These are phyloP conservation scores for Exophiala mesophila DNA, from an alignment of 2,329 filamentous ascomycete genomes.

Conservation along the genomic window DNA sequence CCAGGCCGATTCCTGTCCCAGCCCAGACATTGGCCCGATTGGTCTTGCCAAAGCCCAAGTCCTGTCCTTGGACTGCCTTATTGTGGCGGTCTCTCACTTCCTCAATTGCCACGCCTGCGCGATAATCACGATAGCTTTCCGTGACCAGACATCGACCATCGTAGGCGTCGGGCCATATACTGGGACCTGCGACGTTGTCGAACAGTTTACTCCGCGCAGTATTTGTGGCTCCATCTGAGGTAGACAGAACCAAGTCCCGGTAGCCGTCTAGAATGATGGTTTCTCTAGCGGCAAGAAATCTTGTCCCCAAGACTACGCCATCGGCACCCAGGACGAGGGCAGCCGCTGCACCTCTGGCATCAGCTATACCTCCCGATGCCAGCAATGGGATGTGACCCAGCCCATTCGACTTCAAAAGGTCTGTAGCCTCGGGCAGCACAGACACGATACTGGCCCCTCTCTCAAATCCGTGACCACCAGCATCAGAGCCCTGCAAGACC, in stretches of 20 bases:
- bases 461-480: constrained; percentile 49
- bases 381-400: constrained; percentile 28
- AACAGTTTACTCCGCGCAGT: constrained; percentile 51
- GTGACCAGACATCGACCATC: constrained; percentile 56
- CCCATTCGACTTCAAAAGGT: constrained; percentile 31
- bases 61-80: constrained; percentile 2
- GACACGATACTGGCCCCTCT: constrained; percentile 43
- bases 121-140: constrained; percentile 36
- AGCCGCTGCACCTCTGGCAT: constrained; percentile 48
- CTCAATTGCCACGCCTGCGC: constrained; percentile 12
- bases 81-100: constrained; percentile 7
- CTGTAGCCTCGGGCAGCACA: constrained; percentile 47
- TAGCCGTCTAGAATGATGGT: constrained; percentile 45
- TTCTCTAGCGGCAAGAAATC: constrained; percentile 53
- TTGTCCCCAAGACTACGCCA: constrained; percentile 58
- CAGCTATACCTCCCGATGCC: constrained; percentile 50
- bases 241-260: constrained; percentile 42
- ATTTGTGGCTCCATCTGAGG: constrained; percentile 46
- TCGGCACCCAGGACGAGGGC: constrained; percentile 48
- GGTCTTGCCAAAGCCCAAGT: constrained; percentile 6
- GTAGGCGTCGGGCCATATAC: constrained; percentile 54
- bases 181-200: constrained; percentile 51
- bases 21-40: constrained; percentile 14
- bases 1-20: constrained; percentile 13
- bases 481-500: constrained; percentile 50